Evolutionary conservation across 2,329 filamentous ascomycete genomes (phyloP), one percentile per base, ranked within the genome.

Genomic region (Pseudofabraea citricarpa): DNA sequence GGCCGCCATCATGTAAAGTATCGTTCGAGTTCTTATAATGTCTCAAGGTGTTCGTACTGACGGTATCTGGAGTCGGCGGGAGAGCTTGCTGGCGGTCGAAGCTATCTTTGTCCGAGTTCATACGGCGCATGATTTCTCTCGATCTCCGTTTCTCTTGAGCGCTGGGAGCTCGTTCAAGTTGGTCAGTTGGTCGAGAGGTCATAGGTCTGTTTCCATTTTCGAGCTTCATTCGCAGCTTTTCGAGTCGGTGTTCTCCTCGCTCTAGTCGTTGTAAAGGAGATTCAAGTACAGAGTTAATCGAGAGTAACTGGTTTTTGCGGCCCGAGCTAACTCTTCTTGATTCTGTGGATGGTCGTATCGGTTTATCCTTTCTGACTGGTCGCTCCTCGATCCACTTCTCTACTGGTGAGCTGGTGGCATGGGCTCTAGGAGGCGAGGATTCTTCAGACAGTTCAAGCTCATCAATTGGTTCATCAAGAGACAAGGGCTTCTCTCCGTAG

Each of bases 21-120:
- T 79, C 75, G 41, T 71, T 68, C 0, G 75, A 78, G 37, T 66
- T 69, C 48, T 76, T 68, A 46, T 69, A 73, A 12, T 68, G 66
- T 5, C 69, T 66, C 24, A 63, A 46, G 2, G 58, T 63, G 29
- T 49, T 56, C 5, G 58, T 62, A 41, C 56, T 54, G 41, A 61
- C 52, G 2, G 61, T 64, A 42, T 63, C 61, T n/a, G 61, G 61
- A 3, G 61, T 64, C 4, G 61, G 61, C 41, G 61, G 61, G 12
- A 63, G 48, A 6, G 43, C 41, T 10, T 56, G 53, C 16, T 53
- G 50, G 16, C 46, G 43, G 40, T 69, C 46, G 53, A 65, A 61
- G 66, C 69, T 48, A 61, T 61, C 5, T 64, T 48, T 44, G 64
- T 55, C n/a, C 3, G 44, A 49, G 9, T 48, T 37, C 3, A 48